Percentiles rank a stretch among this genome's conserved stretches.
phyloP scores from a whole-genome alignment of 139 green algal genomes.

The Tetraselmis striata region DNA sequence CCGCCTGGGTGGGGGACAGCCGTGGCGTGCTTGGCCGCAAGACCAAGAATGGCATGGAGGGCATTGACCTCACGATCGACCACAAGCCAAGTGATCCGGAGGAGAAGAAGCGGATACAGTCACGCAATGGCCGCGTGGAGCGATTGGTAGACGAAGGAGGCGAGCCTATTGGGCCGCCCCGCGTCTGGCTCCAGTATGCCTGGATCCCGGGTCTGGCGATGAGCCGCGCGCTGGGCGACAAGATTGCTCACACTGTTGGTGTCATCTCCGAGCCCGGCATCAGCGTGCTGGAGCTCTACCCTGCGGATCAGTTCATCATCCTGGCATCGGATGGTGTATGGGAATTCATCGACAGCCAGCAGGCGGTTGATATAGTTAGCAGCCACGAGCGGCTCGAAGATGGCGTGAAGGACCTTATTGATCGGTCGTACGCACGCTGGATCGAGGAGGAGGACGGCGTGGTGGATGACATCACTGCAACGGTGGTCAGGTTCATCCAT shows the following conservation, averaged over 20 bases:
- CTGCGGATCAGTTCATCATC: slow-evolving; percentile 72
- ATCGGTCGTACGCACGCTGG: slow-evolving; percentile 68
- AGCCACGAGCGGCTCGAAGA: not conserved
- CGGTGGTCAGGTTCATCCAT: slow-evolving; percentile 42
- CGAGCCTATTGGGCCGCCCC: slow-evolving; percentile 66
- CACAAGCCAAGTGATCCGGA: slow-evolving; percentile 76
- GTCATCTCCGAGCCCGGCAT: slow-evolving; percentile 72
- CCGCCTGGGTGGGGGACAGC: slow-evolving; percentile 85
- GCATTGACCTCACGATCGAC: slow-evolving; percentile 70
- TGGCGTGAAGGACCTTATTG: slow-evolving; percentile 55
- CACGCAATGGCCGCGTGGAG: slow-evolving; percentile 69
- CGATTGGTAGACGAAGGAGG: slow-evolving; percentile 49
- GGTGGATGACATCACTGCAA: slow-evolving; percentile 82
- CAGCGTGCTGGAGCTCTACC: slow-evolving; percentile 46
- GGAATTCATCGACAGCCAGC: slow-evolving; percentile 86
- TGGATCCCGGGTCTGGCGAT: slow-evolving; percentile 87
- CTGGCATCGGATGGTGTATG: slow-evolving; percentile 90
- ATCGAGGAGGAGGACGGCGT: slow-evolving; percentile 72
- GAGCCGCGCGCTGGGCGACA: slow-evolving; percentile 76
- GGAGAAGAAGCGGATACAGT: slow-evolving; percentile 70
- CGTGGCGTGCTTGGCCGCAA: slow-evolving; percentile 52
- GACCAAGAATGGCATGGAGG: slow-evolving; percentile 31
- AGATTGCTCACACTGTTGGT: slow-evolving; percentile 71
- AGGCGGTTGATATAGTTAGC: slow-evolving; percentile 69
- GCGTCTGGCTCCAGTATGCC: slow-evolving; percentile 69